A percentile compares a stretch with the other conserved stretches of the same genome.
Evolutionary conservation across 106 monocot genomes (phyloP).

Genomic region (Dioscorea zingiberensis): DNA sequence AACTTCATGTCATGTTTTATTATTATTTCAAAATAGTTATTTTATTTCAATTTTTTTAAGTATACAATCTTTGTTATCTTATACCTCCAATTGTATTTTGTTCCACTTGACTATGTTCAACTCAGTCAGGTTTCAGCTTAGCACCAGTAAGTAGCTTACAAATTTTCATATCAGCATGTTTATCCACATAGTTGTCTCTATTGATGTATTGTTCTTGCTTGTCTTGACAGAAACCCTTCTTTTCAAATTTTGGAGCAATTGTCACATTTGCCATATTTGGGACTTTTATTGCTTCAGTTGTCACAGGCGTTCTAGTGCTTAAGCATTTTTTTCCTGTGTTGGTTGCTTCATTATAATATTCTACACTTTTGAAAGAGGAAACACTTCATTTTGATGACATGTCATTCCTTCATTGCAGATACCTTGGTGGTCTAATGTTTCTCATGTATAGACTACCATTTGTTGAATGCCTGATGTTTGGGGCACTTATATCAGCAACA

Average conservation of each 20-base stretch:
- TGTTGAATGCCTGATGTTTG: slow-evolving; percentile 98
- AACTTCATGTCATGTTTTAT: background rate
- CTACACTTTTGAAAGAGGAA: background rate
- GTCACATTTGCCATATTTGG: slow-evolving; percentile 92
- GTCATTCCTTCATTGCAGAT: slow-evolving; percentile 42
- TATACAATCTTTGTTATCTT: background rate
- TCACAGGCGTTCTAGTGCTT: slow-evolving; percentile 94
- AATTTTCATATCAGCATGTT: background rate
- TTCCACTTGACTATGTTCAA: slow-evolving; percentile 63
- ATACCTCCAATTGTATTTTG: background rate
- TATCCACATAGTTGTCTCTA: background rate
- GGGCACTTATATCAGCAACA: slow-evolving; percentile 96
- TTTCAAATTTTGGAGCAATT: slow-evolving; percentile 98
- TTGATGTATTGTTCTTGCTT: background rate
- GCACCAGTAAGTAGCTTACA: slow-evolving; percentile 71
- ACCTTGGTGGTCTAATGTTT: slow-evolving; percentile 81
- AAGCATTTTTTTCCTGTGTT: slow-evolving; percentile 23
- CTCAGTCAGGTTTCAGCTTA: slow-evolving; percentile 99
- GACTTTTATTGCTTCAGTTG: slow-evolving; percentile 84
- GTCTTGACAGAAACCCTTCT: slow-evolving; percentile 86
- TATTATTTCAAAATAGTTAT: background rate
- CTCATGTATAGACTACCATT: slow-evolving; percentile 91
- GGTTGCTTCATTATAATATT: background rate
- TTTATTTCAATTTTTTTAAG: slow-evolving; percentile 1
- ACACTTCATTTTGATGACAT: background rate